Conservation (phyloP, 2,329 filamentous ascomycete species). For the Microdochium trichocladiopsis region DNA sequence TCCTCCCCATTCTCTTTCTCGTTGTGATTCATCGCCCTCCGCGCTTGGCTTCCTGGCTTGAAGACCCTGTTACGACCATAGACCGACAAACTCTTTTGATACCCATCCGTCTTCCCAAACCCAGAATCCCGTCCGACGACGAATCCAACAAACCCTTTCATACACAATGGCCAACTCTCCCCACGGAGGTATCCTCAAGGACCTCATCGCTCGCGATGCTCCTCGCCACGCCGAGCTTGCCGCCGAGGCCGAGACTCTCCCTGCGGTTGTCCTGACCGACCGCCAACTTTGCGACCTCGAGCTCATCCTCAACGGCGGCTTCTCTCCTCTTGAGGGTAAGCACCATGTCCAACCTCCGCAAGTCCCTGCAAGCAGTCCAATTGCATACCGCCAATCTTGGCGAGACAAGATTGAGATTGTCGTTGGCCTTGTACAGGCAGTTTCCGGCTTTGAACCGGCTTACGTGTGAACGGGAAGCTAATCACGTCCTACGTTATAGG, state of each 20-base stretch:
- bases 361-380: neutral
- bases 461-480: conserved; percentile 11
- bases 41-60: neutral
- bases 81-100: neutral
- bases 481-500: conserved; percentile 43
- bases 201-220: conserved; percentile 88
- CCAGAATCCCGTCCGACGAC: neutral
- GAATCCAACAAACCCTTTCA: neutral
- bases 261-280: conserved; percentile 79
- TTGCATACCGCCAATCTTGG: neutral
- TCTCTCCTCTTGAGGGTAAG: conserved; percentile 92
- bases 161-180: conserved; percentile 60
- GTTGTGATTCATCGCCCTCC: conserved; percentile 3
- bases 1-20: conserved; percentile 2
- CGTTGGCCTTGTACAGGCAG: neutral
- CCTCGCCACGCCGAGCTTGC: conserved; percentile 73
- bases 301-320: conserved; percentile 93
- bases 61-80: conserved; percentile 1
- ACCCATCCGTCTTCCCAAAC: neutral
- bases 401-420: neutral
- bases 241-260: conserved; percentile 78
- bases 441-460: neutral
- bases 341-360: conserved; percentile 10
- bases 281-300: conserved; percentile 97
- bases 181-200: conserved; percentile 93